These are phyloP conservation scores for Claviceps pazoutovae DNA, from an alignment of 2,329 filamentous ascomycete species.

Conservation along the genomic window DNA sequence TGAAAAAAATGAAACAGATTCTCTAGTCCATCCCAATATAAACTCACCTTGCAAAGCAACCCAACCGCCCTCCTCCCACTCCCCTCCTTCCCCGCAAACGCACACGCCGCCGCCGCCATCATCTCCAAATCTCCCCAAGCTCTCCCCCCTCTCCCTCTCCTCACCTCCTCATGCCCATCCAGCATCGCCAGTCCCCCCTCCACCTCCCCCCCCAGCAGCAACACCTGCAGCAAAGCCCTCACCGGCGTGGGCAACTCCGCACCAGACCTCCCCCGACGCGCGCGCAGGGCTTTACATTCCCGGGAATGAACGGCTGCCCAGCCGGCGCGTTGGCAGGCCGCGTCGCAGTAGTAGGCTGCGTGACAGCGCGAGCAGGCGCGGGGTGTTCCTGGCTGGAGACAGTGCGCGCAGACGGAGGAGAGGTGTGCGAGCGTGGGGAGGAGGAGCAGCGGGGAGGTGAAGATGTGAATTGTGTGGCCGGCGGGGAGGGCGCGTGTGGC, in stretches of 20 bases:
- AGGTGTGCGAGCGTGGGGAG: constrained; percentile 32
- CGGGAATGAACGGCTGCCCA: constrained; percentile 38
- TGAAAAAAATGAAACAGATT: too few species aligned
- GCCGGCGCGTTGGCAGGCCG: constrained; percentile 37
- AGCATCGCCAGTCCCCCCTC: constrained; percentile 23
- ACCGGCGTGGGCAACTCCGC: constrained; percentile 37
- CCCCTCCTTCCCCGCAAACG: constrained; percentile 27
- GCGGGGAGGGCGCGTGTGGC: constrained; percentile 28
- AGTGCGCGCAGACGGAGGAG: constrained; percentile 33
- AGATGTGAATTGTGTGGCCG: constrained; percentile 31
- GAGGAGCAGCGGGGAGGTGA: constrained; percentile 27
- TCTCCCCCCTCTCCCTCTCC: constrained; percentile 26
- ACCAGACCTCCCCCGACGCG: constrained; percentile 10
- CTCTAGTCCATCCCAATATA: too few species aligned
- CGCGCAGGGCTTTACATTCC: constrained; percentile 37
- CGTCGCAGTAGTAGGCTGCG: constrained; percentile 39
- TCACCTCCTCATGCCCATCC: constrained; percentile 29
- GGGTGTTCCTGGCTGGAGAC: constrained; percentile 21
- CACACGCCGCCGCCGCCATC: constrained; percentile 27
- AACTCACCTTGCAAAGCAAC: constrained; percentile 38
- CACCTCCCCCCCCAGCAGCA: constrained; percentile 28
- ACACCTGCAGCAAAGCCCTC: constrained; percentile 36
- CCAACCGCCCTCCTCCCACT: constrained; percentile 27
- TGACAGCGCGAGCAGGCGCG: constrained; percentile 39
- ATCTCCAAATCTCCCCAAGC: constrained; percentile 35